phyloP scores from a whole-genome alignment of 495 filamentous ascomycete species.

The Penicillium desertorum region DNA sequence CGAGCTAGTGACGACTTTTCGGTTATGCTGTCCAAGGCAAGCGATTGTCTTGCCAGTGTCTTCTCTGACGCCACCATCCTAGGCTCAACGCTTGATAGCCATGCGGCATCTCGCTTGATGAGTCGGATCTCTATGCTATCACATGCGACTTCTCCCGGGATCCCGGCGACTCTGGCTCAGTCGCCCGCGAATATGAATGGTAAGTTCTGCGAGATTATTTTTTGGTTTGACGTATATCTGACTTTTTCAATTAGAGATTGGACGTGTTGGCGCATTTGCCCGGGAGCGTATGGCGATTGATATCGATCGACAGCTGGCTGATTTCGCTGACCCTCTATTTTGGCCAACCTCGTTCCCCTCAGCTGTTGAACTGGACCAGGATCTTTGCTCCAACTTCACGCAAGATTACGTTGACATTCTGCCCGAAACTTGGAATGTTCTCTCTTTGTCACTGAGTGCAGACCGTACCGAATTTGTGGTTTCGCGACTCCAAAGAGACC shows the following conservation, averaged over 20 bases:
- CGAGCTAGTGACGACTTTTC: conserved; percentile 43
- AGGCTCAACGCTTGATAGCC: conserved; percentile 49
- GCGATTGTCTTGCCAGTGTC: conserved; percentile 38
- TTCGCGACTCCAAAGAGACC: conserved; percentile 68
- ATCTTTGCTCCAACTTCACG: conserved; percentile 37
- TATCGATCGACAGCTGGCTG: conserved; percentile 44
- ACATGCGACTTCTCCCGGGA: conserved; percentile 39
- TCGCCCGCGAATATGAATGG: conserved; percentile 48
- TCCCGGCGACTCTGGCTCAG: conserved; percentile 32
- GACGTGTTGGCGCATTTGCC: conserved; percentile 47
- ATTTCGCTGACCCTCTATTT: conserved; percentile 40
- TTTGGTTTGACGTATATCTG: conserved; percentile 5
- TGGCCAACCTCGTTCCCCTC: conserved; percentile 35
- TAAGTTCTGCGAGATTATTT: conserved; percentile 17
- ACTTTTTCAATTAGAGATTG: conserved; percentile 36
- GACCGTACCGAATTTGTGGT: conserved; percentile 77
- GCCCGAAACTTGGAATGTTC: conserved; percentile 75
- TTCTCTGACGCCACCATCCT: conserved; percentile 40
- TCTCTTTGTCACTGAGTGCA: conserved; percentile 82
- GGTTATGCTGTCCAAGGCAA: conserved; percentile 44
- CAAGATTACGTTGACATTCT: conserved; percentile 60
- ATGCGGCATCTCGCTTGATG: conserved; percentile 46
- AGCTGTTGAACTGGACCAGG: conserved; percentile 23
- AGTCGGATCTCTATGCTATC: conserved; percentile 50
- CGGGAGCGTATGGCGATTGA: conserved; percentile 45